Conservation (phyloP, 75 land plant species). For the Gnetum montanum region DNA sequence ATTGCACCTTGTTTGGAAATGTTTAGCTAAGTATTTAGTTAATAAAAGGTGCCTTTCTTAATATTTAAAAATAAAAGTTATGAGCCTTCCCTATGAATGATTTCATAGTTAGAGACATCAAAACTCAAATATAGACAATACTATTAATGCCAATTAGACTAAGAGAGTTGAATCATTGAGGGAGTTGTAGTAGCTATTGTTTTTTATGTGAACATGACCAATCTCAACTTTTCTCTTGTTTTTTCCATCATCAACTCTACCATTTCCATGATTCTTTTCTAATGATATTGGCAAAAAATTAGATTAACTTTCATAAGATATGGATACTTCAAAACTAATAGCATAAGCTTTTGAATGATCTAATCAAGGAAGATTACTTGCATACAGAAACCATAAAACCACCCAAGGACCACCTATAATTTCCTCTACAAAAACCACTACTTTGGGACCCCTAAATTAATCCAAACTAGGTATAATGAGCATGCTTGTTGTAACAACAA, state of each 20-base stretch:
- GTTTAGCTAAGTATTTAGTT: no score
- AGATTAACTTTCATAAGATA: background rate
- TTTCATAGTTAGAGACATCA: no score
- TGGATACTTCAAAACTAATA: constrained; percentile 44
- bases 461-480: constrained; percentile 59
- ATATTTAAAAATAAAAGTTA: no score
- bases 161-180: no score
- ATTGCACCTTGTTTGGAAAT: no score
- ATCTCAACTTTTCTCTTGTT: constrained; percentile 18
- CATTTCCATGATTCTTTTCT: constrained; percentile 12
- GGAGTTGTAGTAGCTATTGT: no score
- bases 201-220: constrained; percentile 16
- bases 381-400: constrained; percentile 49
- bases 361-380: constrained; percentile 60
- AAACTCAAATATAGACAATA: no score
- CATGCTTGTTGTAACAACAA: constrained; percentile 83
- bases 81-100: no score
- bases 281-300: constrained; percentile 23
- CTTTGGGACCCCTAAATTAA: constrained; percentile 47
- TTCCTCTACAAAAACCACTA: constrained; percentile 62
- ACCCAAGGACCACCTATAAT: constrained; percentile 60
- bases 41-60: no score
- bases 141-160: no score
- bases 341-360: constrained; percentile 50
- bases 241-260: constrained; percentile 1